These are phyloP conservation scores for Tuber brumale DNA, from an alignment of 495 filamentous ascomycete species.

Conservation along the genomic window DNA sequence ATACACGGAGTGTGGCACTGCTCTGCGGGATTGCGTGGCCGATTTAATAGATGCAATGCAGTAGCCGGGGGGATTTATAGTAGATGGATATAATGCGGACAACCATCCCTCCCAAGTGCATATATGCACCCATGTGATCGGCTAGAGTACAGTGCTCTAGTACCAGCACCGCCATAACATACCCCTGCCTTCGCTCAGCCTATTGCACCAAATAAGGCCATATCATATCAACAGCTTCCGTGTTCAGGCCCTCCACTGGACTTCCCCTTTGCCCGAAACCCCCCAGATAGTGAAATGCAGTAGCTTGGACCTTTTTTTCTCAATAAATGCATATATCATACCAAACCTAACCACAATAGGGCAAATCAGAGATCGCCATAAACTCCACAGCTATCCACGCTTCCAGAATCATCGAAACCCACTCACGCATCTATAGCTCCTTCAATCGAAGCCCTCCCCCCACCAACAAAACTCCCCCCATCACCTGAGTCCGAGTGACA, in stretches of 20 bases:
- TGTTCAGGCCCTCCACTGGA: background rate
- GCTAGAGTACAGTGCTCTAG: too few relatives aligned
- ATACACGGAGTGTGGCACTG: background rate
- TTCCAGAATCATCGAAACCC: background rate
- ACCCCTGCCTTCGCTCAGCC: background rate
- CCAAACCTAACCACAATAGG: background rate
- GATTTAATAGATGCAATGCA: background rate
- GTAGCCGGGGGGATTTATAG: background rate
- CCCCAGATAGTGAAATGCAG: background rate
- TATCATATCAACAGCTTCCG: background rate
- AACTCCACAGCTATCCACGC: background rate
- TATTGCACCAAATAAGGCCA: background rate
- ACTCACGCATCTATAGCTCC: background rate
- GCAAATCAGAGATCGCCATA: background rate
- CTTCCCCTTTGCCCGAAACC: background rate
- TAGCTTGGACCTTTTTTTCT: background rate
- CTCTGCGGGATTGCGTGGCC: background rate
- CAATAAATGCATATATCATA: background rate
- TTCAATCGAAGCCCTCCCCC: background rate
- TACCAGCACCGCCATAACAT: background rate
- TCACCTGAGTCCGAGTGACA: background rate
- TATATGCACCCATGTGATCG: background rate
- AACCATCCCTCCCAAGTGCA: background rate
- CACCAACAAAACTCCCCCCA: background rate
- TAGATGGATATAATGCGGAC: background rate